Conservation (phyloP, 108 stramenopile species). For the Pseudonitzschia pungens region DNA sequence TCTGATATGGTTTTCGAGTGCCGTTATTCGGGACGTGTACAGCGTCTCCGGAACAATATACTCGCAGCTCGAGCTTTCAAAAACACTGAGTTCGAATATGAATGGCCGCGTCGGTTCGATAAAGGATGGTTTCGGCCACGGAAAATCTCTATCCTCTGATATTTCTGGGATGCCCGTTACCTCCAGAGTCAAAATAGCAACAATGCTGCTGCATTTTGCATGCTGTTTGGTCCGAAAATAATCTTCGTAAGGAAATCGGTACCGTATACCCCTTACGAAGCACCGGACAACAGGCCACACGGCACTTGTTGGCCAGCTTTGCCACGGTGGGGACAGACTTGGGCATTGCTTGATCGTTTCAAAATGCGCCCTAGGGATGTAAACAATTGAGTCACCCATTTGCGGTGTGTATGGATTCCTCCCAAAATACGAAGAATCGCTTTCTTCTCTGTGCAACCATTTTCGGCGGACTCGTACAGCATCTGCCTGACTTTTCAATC, state of each 20-base stretch:
- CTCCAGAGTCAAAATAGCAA: conserved; percentile 76
- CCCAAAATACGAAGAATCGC: conserved; percentile 50
- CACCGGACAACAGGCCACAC: conserved; percentile 82
- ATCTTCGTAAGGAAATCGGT: conserved; percentile 77
- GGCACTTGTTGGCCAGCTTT: conserved; percentile 63
- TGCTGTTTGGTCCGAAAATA: conserved; percentile 39
- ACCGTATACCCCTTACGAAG: conserved; percentile 63
- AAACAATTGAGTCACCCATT: conserved; percentile 86
- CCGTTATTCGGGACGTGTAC: conserved; percentile 49
- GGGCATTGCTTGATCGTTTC: conserved; percentile 67
- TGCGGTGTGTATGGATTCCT: conserved; percentile 74
- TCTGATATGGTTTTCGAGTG: conserved; percentile 57
- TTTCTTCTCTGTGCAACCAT: conserved; percentile 67
- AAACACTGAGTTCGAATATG: conserved; percentile 77
- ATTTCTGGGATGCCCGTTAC: conserved; percentile 72
- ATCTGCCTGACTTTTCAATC: conserved; percentile 32
- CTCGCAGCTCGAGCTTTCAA: conserved; percentile 64
- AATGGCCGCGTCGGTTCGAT: conserved; percentile 48
- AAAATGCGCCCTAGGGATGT: conserved; percentile 81
- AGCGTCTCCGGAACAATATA: conserved; percentile 67
- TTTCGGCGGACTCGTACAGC: conserved; percentile 39
- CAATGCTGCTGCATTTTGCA: conserved; percentile 50
- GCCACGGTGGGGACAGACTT: conserved; percentile 70
- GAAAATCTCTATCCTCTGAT: conserved; percentile 57
- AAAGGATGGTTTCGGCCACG: conserved; percentile 76